These are phyloP conservation scores for Fusarium drepaniforme DNA, from an alignment of 2,329 filamentous ascomycete genomes.

Conservation along the genomic window DNA sequence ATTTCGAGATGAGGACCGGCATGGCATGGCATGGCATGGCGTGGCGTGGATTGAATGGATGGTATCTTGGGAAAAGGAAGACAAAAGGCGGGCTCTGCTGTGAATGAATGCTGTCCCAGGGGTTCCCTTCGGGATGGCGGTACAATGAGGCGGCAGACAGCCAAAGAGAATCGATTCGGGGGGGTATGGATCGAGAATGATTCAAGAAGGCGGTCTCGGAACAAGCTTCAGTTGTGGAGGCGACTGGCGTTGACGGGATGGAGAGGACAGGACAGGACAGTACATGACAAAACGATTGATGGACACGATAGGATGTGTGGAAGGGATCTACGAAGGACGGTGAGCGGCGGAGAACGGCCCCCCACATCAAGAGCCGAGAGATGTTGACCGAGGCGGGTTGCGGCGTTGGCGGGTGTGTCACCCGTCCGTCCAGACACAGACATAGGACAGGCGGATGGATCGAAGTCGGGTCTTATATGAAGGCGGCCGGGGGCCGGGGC, in stretches of 20 bases:
- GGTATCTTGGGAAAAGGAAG: not conserved
- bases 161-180: constrained; percentile 25
- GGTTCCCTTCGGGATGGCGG: not conserved
- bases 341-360: constrained; percentile 13
- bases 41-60: not conserved
- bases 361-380: constrained; percentile 34
- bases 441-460: constrained; percentile 10
- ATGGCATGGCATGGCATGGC: not conserved
- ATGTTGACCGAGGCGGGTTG: constrained; percentile 35
- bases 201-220: constrained; percentile 10
- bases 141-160: constrained; percentile 9
- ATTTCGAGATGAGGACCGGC: not conserved
- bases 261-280: not conserved
- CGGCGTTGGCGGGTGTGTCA: constrained; percentile 24
- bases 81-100: not conserved
- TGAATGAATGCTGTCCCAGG: not conserved
- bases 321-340: constrained; percentile 1
- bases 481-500: constrained; percentile 6
- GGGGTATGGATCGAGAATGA: constrained; percentile 9
- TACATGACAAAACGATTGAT: not conserved
- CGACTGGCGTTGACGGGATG: not conserved
- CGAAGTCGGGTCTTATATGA: constrained; percentile 33
- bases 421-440: constrained; percentile 14
- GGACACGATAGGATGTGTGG: not conserved
- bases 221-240: constrained; percentile 1